Evolutionary conservation across 2,329 filamentous ascomycete species (phyloP).

Genomic region (Fusarium sp.): DNA sequence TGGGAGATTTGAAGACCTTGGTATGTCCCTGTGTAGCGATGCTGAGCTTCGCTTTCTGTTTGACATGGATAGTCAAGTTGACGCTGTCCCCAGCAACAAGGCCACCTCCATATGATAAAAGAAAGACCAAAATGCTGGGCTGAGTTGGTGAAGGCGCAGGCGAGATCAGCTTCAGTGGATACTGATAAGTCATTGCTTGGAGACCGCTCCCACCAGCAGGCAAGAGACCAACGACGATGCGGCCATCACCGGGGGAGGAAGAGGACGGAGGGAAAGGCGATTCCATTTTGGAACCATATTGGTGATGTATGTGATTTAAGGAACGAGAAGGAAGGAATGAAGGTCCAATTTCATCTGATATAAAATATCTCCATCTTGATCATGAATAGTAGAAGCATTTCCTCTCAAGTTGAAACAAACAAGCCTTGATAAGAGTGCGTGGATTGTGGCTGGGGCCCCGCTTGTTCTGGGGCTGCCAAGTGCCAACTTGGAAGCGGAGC

Average conservation of each 20-base stretch:
- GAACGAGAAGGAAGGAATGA: background rate
- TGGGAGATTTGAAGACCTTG: conserved; percentile 89
- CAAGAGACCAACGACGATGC: conserved; percentile 77
- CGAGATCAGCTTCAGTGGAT: conserved; percentile 93
- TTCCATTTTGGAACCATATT: conserved; percentile 53
- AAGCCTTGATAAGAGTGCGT: conserved; percentile 8
- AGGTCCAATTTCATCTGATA: background rate
- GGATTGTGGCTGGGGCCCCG: conserved; percentile 33
- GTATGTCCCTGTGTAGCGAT: conserved; percentile 84
- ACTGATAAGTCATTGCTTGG: conserved; percentile 85
- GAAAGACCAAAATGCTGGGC: conserved; percentile 82
- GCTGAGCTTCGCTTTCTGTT: conserved; percentile 72
- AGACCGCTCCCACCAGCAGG: conserved; percentile 79
- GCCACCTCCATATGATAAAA: conserved; percentile 94
- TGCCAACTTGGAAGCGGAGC: background rate
- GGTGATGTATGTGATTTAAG: conserved; percentile 5
- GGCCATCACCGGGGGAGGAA: conserved; percentile 81
- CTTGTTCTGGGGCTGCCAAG: conserved; percentile 10
- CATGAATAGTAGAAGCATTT: background rate
- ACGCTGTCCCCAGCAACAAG: conserved; percentile 90
- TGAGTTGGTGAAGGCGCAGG: conserved; percentile 75
- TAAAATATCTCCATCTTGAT: conserved; percentile 26
- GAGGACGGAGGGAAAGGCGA: conserved; percentile 84
- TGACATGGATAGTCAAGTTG: conserved; percentile 76
- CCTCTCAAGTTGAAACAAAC: background rate